Conservation (phyloP, 148 eudicot species). For the Spergularia marina region DNA sequence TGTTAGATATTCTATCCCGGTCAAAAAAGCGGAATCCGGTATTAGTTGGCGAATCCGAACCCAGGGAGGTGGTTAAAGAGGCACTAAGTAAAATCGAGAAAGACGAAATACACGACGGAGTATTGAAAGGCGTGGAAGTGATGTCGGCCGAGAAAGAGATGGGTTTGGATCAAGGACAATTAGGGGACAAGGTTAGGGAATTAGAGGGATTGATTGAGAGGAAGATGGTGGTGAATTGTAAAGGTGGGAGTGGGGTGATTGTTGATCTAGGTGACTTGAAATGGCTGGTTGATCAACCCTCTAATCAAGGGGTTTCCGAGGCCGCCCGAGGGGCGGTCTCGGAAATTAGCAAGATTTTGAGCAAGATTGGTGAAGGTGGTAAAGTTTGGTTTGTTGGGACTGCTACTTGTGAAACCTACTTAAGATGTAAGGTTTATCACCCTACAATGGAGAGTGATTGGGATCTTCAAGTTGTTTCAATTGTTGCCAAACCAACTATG, state of each 20-base stretch:
- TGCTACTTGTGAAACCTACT: constrained; percentile 94
- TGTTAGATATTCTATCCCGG: constrained; percentile 53
- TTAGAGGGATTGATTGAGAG: constrained; percentile 45
- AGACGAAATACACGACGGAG: constrained; percentile 45
- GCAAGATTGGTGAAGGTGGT: constrained; percentile 33
- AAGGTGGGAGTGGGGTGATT: constrained; percentile 39
- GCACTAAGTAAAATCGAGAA: constrained; percentile 47
- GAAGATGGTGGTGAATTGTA: constrained; percentile 31
- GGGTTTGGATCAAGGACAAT: constrained; percentile 28
- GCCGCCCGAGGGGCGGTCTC: constrained; percentile 32
- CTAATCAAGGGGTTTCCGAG: constrained; percentile 33
- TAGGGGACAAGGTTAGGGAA: constrained; percentile 39
- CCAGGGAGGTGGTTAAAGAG: constrained; percentile 54
- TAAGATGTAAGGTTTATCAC: constrained; percentile 88
- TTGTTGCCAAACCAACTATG: constrained; percentile 59
- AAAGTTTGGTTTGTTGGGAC: constrained; percentile 78
- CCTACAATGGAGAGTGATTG: constrained; percentile 80
- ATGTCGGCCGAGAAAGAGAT: constrained; percentile 45
- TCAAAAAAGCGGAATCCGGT: constrained; percentile 62
- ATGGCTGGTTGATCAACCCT: constrained; percentile 48
- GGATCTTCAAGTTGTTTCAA: constrained; percentile 92
- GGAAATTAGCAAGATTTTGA: constrained; percentile 39
- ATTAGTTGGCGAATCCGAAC: constrained; percentile 70
- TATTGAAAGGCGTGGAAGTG: constrained; percentile 47
- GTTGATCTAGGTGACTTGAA: constrained; percentile 64